Conservation (phyloP, 2,329 filamentous ascomycete species). For the Fusarium humuli region DNA sequence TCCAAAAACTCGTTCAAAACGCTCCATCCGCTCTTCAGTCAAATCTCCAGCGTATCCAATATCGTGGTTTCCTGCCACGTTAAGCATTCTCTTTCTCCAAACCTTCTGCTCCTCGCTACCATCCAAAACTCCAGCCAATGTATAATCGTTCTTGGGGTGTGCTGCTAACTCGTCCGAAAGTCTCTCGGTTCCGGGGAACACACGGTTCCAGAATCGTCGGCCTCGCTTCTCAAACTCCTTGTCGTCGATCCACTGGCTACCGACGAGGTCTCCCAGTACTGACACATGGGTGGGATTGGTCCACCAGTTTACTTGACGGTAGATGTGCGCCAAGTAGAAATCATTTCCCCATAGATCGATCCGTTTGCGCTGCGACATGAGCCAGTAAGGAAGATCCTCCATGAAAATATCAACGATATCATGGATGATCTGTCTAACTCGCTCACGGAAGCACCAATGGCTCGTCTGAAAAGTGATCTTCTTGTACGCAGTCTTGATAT, state of each 20-base stretch:
- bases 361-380: conserved; percentile 78
- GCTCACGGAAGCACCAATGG: conserved; percentile 62
- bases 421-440: conserved; percentile 65
- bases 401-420: conserved; percentile 71
- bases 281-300: conserved; percentile 85
- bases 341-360: conserved; percentile 95
- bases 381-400: conserved; percentile 75
- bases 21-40: conserved; percentile 75
- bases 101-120: conserved; percentile 57
- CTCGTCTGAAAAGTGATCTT: conserved; percentile 61
- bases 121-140: conserved; percentile 62
- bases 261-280: conserved; percentile 90
- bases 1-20: conserved; percentile 89
- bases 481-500: conserved; percentile 60
- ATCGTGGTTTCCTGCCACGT: conserved; percentile 95
- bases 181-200: conserved; percentile 76
- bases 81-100: conserved; percentile 85
- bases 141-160: conserved; percentile 62
- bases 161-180: conserved; percentile 68
- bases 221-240: conserved; percentile 83
- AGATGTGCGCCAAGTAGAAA: conserved; percentile 93
- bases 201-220: conserved; percentile 80
- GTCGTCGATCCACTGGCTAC: conserved; percentile 94
- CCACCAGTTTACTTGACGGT: conserved; percentile 86
- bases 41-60: conserved; percentile 96